Evolutionary conservation across 257 asterid species (phyloP), one percentile per base, ranked within the genome.

Genomic region (Solanum ahanhuiri): DNA sequence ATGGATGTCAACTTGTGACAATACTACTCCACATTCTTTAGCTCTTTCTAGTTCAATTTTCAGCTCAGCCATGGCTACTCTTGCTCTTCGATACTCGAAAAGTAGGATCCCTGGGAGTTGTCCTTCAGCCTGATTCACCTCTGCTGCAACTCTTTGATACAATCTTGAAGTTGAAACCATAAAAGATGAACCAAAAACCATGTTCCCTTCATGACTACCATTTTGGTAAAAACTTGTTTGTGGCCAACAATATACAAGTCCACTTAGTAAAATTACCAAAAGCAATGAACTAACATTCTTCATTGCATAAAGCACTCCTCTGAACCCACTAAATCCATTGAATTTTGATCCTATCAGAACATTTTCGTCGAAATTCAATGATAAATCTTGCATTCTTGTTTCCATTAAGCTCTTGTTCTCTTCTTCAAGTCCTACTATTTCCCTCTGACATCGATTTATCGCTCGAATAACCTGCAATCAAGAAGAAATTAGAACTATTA

Each of bases 221-320:
- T 87, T 89, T 71, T 85, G 94, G 85, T 81, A 75, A 12, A 91
- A 93, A 87, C 91, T 92, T 81, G 93, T 90, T 5, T 92, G 94
- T 5, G 98, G 98, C 92, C 93, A 93, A 60, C 86, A 93, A 81
- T 91, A 93, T 2, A 94, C 97, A 2, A 95, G 91, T 34, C 98
- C 98, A 81, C 91, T 94, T 18, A 93, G 71, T 77, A 95, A 77
- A 75, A 95, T 94, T 28, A 88, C 84, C 18, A 95, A 67, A 58
- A 94, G 96, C 90, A 94, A 89, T 35, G 98, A 92, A 81, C 88
- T 93, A 1, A 92, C 98, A n/a, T 90, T 92, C 87, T 94, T 91
- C 95, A 92, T 93, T 22, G 97, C 96, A 70, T 93, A 86, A 0
- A 94, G 86, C n/a, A 93, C 97, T 43, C 95, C 97, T 82, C 94